Conservation (phyloP, 2,329 filamentous ascomycete species). For the Phaeosphaeria sp. region DNA sequence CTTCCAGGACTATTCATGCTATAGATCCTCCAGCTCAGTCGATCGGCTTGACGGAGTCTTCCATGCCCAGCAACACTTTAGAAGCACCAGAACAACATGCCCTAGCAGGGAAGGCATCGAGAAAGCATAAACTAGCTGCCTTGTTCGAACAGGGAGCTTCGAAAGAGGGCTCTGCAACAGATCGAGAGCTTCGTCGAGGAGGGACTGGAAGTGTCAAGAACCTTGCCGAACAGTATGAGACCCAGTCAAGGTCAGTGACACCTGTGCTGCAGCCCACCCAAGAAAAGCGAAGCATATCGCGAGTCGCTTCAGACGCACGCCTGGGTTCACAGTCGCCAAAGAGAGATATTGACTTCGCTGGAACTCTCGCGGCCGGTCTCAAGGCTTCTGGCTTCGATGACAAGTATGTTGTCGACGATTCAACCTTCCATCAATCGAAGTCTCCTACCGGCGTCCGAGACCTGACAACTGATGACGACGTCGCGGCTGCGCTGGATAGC, state of each 20-base stretch:
- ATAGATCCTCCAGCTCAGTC: neutral
- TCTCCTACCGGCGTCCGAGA: slow-evolving; percentile 36
- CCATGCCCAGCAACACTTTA: slow-evolving; percentile 8
- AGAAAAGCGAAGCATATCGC: slow-evolving; percentile 19
- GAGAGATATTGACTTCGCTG: slow-evolving; percentile 55
- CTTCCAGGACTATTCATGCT: neutral
- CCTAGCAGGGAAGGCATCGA: slow-evolving; percentile 46
- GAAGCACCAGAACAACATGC: slow-evolving; percentile 20
- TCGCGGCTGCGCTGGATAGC: slow-evolving; percentile 35
- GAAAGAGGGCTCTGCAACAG: slow-evolving; percentile 6
- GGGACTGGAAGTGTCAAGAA: slow-evolving; percentile 29
- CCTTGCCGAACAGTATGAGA: slow-evolving; percentile 31
- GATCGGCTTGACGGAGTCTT: neutral
- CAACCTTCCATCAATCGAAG: slow-evolving; percentile 40
- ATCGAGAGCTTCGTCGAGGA: slow-evolving; percentile 19
- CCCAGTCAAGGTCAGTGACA: slow-evolving; percentile 26
- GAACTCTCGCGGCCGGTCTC: slow-evolving; percentile 55
- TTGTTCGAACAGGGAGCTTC: slow-evolving; percentile 38
- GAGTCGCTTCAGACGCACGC: slow-evolving; percentile 22
- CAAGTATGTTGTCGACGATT: slow-evolving; percentile 53
- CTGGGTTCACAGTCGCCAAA: slow-evolving; percentile 30
- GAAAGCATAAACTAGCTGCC: slow-evolving; percentile 45
- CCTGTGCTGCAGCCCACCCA: slow-evolving; percentile 20
- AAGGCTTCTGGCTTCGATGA: slow-evolving; percentile 56
- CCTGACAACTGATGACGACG: slow-evolving; percentile 40